These are phyloP conservation scores for Xylaria sp. DNA, from an alignment of 2,329 filamentous ascomycete genomes.

Conservation along the genomic window DNA sequence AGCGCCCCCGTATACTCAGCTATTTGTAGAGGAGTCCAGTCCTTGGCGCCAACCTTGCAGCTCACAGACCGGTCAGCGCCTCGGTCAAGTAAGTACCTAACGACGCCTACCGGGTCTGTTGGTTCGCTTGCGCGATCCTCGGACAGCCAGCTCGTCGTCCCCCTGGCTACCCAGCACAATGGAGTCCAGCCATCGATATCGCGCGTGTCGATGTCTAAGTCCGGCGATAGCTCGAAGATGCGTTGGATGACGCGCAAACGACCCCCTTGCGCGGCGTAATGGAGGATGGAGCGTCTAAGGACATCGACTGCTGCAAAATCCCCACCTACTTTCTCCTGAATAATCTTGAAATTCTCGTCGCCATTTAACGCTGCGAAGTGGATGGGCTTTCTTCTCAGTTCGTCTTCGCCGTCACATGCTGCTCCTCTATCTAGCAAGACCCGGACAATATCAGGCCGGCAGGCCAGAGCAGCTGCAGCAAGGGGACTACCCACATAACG, in stretches of 20 bases:
- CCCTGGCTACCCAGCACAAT: constrained; percentile 9
- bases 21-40: neutral
- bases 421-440: constrained; percentile 2
- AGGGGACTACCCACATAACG: constrained; percentile 8
- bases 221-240: neutral
- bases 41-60: constrained; percentile 5
- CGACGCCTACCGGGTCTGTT: neutral
- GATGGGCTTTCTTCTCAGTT: constrained; percentile 2
- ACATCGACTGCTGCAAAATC: neutral
- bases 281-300: constrained; percentile 2
- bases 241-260: neutral
- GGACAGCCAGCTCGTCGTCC: neutral
- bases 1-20: neutral
- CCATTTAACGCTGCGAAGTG: constrained; percentile 9
- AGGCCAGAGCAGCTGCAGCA: constrained; percentile 1
- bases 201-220: neutral
- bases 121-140: constrained; percentile 6
- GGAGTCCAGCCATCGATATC: constrained; percentile 12
- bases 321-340: neutral
- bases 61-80: neutral
- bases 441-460: neutral
- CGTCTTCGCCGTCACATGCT: neutral
- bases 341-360: constrained; percentile 7
- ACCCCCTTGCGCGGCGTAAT: constrained; percentile 8
- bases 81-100: neutral